Evolutionary conservation across 805 yeast species (phyloP), one percentile per base, ranked within the genome.

Genomic region (Kodamaea lidongshanica): DNA sequence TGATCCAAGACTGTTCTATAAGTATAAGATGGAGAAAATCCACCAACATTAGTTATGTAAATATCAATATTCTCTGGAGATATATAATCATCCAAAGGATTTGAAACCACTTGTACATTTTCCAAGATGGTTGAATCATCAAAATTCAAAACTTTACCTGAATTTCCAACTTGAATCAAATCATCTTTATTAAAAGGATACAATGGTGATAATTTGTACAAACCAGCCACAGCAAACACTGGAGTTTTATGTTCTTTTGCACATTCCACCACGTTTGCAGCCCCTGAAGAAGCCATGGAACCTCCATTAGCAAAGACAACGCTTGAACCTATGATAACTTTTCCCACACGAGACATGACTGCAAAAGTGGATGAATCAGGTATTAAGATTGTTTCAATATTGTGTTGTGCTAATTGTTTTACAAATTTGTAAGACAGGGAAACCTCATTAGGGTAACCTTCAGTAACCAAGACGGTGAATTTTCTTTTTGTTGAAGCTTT

Each of bases 221-320:
- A 67, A 27, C 97, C 98, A 2, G 96, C 87, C 28, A 88, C 92
- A 1, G 92, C 88, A 53, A 92, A 82, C 4, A 92, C 97, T 0
- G 98, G 98, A n/a, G 96, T 89, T 50, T 77, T 74, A 55, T 84
- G 89, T 50, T 85, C 95, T 51, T 83, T 84, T 16, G 99, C 99
- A 59, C 95, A 84, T 58, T 88, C 95, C 43, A 94, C 88, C 7
- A 87, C 96, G 28, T 87, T 72, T 16, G 95, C 83, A 16, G 84
- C 95, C 31, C 98, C 99, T 1, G 94, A 76, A 15, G 81, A 75
- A 2, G 95, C 76, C 28, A 86, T 74, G 42, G 95, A 82, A 7
- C 97, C 96, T 37, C 99, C 99, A 50, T 92, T 92, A 31, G 95
- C 95, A 53, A 92, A 82, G 4, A 92, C 96, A 0, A 95, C 77